These are phyloP conservation scores for Rhizopogon salebrosus DNA, from an alignment of 768 basidiomycete species.

Conservation along the genomic window DNA sequence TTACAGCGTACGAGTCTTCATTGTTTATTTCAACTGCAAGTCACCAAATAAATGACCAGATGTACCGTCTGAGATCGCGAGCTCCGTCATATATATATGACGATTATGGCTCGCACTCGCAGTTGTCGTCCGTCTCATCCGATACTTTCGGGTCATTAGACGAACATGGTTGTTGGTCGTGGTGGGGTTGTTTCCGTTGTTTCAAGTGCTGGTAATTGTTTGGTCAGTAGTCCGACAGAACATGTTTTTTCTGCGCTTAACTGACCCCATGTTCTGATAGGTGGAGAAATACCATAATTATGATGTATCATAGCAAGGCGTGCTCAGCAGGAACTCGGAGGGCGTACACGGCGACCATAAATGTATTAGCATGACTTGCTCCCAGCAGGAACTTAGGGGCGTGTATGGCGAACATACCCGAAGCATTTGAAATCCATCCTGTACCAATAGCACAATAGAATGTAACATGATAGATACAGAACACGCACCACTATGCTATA, in stretches of 20 bases:
- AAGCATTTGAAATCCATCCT: too few species aligned
- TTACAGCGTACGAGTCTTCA: constrained; percentile 8
- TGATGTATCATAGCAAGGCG: neutral
- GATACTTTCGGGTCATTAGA: constrained; percentile 15
- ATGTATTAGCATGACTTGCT: too few species aligned
- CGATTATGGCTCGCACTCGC: constrained; percentile 12
- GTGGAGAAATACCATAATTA: neutral
- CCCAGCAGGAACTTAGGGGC: too few species aligned
- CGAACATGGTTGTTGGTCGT: constrained; percentile 19
- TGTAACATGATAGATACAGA: neutral
- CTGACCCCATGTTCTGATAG: neutral
- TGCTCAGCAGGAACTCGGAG: neutral
- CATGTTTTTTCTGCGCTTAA: neutral
- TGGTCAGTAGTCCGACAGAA: neutral
- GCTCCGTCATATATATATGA: constrained; percentile 15
- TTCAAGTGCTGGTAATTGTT: constrained; percentile 21
- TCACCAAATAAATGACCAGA: constrained; percentile 1
- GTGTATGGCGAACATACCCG: too few species aligned
- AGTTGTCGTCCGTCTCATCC: constrained; percentile 19
- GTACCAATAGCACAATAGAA: neutral
- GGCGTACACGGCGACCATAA: neutral
- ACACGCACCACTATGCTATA: neutral
- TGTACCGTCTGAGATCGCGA: constrained; percentile 4
- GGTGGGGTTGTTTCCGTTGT: constrained; percentile 12
- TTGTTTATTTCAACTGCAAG: too few species aligned